Base-by-base conservation (phyloP, 257 asterid species). In the Solanum chiquidenum region DNA sequence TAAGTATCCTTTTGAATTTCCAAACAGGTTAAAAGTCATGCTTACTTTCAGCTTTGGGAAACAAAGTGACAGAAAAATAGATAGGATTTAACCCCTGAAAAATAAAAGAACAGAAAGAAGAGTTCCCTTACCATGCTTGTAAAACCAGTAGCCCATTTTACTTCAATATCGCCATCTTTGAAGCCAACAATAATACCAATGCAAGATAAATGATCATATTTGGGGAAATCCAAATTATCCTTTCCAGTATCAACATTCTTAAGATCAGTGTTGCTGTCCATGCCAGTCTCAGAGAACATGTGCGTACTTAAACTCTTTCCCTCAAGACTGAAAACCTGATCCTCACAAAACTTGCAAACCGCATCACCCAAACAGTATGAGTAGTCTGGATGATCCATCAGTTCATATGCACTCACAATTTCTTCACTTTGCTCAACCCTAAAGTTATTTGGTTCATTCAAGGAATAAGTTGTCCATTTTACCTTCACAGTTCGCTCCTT, bases 371-470 rank as follows among this genome's bases (percentile, higher is more conserved):
- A 84, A 75, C 91, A 87, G 89, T 88, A 96, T 9, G 93, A 87
- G 89, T 89, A 96, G 68, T 94, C 96, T 2, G 98, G 96, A 84
- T 97, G 99, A 88, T 97, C 98, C 88, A 94, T 90, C 90, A 97
- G 90, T 90, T 96, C 99, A 83, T 97, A 97, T 31, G 98, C 98
- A 90, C 99, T 96, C 90, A 96, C 99, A 75, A 90, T 91, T 91
- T 95, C 98, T 85, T 93, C 98, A 11, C 68, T 40, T 74, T 87
- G 90, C 87, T 90, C 92, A 88, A 88, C 91, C 86, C 89, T 89
- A 7, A 60, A 87, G 71, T 84, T 71, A 9, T 75, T 90, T 14
- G 85, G 74, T 68, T 58, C 88, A 46, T 89, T 87, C 42, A 71
- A 52, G 83, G 93, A 84, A 80, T 90, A 84, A 52, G 89, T 90